Evolutionary conservation across 139 green algal species (phyloP).

Genomic region (Picochlorum sp.): DNA sequence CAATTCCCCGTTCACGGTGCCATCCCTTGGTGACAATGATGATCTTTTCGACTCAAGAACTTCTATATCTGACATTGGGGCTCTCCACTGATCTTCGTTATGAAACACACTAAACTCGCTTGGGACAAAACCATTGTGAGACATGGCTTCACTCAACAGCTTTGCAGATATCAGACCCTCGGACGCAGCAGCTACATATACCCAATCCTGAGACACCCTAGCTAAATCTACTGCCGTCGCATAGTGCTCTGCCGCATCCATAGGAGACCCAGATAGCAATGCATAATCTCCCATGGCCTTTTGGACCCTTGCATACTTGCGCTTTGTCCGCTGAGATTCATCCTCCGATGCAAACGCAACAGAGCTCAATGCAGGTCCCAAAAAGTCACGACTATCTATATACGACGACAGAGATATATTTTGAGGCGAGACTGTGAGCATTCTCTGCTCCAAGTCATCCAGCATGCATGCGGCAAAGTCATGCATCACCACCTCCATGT

Average conservation of each 20-base stretch:
- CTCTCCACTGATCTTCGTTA: slow-evolving; percentile 29
- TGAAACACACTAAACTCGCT: slow-evolving; percentile 24
- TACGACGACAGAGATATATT: slow-evolving; percentile 50
- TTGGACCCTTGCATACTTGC: slow-evolving; percentile 59
- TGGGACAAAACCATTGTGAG: slow-evolving; percentile 31
- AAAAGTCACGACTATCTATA: slow-evolving; percentile 26
- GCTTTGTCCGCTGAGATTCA: slow-evolving; percentile 37
- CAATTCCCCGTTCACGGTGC: too few species aligned
- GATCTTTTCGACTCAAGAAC: neutral
- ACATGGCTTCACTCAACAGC: slow-evolving; percentile 35
- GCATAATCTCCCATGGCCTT: slow-evolving; percentile 77
- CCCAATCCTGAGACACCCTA: slow-evolving; percentile 25
- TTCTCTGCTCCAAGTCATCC: slow-evolving; percentile 62
- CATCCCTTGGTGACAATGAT: neutral
- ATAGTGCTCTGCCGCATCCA: slow-evolving; percentile 69
- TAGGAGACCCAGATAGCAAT: slow-evolving; percentile 63
- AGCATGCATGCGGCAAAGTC: slow-evolving; percentile 73
- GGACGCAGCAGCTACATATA: slow-evolving; percentile 40
- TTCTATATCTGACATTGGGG: slow-evolving; percentile 4
- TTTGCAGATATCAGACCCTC: slow-evolving; percentile 48
- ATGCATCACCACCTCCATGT: slow-evolving; percentile 74
- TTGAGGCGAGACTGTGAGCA: slow-evolving; percentile 53
- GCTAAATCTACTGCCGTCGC: slow-evolving; percentile 37
- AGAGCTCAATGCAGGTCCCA: slow-evolving; percentile 1
- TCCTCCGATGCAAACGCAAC: slow-evolving; percentile 33